Evolutionary conservation across 2,329 filamentous ascomycete species (phyloP).

Genomic region (Shiraia bambusicola): DNA sequence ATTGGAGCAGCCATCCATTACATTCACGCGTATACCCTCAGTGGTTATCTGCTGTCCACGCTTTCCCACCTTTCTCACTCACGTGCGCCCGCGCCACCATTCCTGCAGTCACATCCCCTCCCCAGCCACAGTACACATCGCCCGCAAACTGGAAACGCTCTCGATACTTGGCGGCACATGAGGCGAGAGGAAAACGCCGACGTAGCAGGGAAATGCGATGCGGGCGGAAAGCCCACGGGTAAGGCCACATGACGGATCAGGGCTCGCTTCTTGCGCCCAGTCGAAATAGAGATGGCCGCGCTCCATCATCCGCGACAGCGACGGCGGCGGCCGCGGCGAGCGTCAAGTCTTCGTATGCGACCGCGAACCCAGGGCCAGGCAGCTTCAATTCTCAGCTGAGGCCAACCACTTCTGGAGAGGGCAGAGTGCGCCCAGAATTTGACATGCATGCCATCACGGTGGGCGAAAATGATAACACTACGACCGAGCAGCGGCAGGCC

Average conservation of each 20-base stretch:
- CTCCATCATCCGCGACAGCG: slow-evolving; percentile 54
- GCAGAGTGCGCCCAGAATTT: slow-evolving; percentile 59
- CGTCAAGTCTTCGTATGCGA: slow-evolving; percentile 63
- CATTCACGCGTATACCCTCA: slow-evolving; percentile 8
- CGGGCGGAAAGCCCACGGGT: slow-evolving; percentile 39
- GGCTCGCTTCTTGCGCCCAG: slow-evolving; percentile 49
- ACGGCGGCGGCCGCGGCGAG: slow-evolving; percentile 55
- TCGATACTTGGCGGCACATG: slow-evolving; percentile 32
- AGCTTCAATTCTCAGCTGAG: slow-evolving; percentile 90
- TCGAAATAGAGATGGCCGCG: slow-evolving; percentile 55
- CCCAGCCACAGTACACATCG: slow-evolving; percentile 13
- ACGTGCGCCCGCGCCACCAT: slow-evolving; percentile 8
- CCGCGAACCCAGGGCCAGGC: slow-evolving; percentile 66
- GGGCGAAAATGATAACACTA: slow-evolving; percentile 63
- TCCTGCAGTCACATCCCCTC: slow-evolving; percentile 11
- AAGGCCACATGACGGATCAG: slow-evolving; percentile 40
- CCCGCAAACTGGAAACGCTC: slow-evolving; percentile 16
- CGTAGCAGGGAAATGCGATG: slow-evolving; percentile 40
- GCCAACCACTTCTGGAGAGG: slow-evolving; percentile 66
- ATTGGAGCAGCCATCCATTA: slow-evolving; percentile 1
- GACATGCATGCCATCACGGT: slow-evolving; percentile 53
- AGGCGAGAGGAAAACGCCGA: slow-evolving; percentile 34
- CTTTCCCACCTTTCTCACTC: slow-evolving; percentile 15
- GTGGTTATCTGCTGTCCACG: slow-evolving; percentile 8
- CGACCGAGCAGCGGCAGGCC: slow-evolving; percentile 72